phyloP scores from a whole-genome alignment of 1,284 basidiomycete species.

The Cryptococcus sp. region DNA sequence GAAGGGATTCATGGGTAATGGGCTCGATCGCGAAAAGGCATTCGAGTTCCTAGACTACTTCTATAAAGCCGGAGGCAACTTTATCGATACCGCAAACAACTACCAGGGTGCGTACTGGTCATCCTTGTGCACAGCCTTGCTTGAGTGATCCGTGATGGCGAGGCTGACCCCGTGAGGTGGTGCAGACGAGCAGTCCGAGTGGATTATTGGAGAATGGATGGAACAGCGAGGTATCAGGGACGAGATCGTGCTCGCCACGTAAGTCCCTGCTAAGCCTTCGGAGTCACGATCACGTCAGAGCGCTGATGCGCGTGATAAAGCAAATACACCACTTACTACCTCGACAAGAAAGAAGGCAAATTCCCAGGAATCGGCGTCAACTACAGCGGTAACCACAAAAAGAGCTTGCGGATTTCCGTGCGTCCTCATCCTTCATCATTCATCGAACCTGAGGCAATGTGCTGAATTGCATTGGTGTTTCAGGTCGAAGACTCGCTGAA shows the following conservation, averaged over 20 bases:
- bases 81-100: conserved; percentile 20
- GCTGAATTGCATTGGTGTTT: background rate
- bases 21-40: conserved; percentile 24
- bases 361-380: conserved; percentile 37
- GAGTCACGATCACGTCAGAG: background rate
- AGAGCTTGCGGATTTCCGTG: conserved; percentile 35
- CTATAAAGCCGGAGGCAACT: conserved; percentile 24
- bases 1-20: conserved; percentile 40
- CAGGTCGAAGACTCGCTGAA: conserved; percentile 44
- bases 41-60: conserved; percentile 50
- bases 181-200: conserved; percentile 48
- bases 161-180: no score
- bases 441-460: background rate
- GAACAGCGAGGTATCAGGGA: conserved; percentile 39
- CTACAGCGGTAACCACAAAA: conserved; percentile 49
- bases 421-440: conserved; percentile 1
- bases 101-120: conserved; percentile 13
- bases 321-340: conserved; percentile 34
- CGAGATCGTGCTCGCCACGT: conserved; percentile 36
- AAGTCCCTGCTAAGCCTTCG: background rate
- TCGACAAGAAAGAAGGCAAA: conserved; percentile 20
- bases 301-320: conserved; percentile 4
- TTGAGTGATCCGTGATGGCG: background rate
- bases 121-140: background rate
- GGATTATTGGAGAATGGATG: conserved; percentile 55